Evolutionary conservation across 208 protist genomes (phyloP).

Genomic region (Leishmania gerbilli): DNA sequence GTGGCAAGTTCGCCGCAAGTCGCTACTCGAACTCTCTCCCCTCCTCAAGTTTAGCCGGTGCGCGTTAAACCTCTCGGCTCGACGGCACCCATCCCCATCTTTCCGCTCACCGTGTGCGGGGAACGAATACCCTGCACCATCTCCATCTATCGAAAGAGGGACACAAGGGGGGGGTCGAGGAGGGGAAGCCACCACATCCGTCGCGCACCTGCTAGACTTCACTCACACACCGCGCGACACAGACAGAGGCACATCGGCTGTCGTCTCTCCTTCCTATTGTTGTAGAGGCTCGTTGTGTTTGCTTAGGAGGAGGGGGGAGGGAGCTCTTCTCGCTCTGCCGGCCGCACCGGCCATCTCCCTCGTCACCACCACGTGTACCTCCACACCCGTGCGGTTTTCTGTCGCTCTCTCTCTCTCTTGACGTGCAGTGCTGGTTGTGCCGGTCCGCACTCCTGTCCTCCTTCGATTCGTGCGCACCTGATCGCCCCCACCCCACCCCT

Average conservation of each 20-base stretch:
- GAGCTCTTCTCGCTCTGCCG: background rate
- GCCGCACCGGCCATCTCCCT: background rate
- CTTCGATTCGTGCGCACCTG: background rate
- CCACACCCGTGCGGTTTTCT: background rate
- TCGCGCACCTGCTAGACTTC: background rate
- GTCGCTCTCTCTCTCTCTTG: no score
- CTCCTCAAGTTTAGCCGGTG: no score
- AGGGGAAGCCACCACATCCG: background rate
- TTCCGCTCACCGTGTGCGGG: background rate
- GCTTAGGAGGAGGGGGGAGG: background rate
- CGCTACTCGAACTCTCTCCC: no score
- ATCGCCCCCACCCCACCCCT: background rate
- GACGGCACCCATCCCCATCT: background rate
- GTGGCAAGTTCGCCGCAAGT: no score
- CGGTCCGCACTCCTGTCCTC: background rate
- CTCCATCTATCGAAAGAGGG: background rate
- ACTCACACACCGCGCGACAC: background rate
- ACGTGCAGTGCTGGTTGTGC: no score
- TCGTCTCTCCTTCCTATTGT: no score
- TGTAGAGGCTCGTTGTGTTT: background rate
- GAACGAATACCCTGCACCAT: background rate
- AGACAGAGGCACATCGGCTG: background rate
- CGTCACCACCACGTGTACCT: background rate
- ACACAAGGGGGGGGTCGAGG: background rate
- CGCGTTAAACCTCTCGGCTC: no score